Base-by-base conservation (phyloP, 345 rosid species). In the Gossypium mustelinum region DNA sequence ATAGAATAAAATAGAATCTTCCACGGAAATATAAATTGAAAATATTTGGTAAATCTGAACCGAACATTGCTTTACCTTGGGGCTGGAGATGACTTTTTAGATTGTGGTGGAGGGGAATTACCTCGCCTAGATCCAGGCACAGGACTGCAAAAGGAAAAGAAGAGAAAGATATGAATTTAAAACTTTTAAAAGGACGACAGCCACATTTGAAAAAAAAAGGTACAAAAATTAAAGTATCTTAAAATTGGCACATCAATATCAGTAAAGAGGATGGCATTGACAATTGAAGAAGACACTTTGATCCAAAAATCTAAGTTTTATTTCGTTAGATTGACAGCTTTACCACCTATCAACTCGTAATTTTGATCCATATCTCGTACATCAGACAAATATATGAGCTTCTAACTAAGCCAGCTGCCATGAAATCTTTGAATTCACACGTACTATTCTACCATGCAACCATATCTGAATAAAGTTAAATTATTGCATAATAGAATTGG, bases 21-120 rank as follows among this genome's bases (percentile, higher is more conserved):
- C 59, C 20, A 2, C 59, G 18, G 4, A 55, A 55, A 55, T 55
- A n/a, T n/a, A 55, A 61, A 61, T 16, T 27, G 44, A 27, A 0
- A 61, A 18, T 67, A 18, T 0, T 34, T 1, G 5, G 27, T 2
- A 52, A 51, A 16, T 55, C 50, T 44, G 1, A 78, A 34, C 24
- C n/a, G 1, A 76, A 24, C 16, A 11, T 12, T 14, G 60, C 8
- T 73, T 9, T 76, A 92, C 98, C 89, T 92, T n/a, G 90, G 82
- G 29, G 91, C 90, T 17, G 94, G 89, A 81, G 95, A 89, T 67
- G 84, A 71, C 76, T 87, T 84, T 80, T 83, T 92, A 66, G 91
- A 69, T 59, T 77, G 91, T 17, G 91, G 85, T 6, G 84, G 87
- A 22, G 97, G 88, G 55, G 90, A 87, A 47, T 86, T 88, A 67